Conservation (phyloP, 163 green algal species). For the Scenedesmus sp. region DNA sequence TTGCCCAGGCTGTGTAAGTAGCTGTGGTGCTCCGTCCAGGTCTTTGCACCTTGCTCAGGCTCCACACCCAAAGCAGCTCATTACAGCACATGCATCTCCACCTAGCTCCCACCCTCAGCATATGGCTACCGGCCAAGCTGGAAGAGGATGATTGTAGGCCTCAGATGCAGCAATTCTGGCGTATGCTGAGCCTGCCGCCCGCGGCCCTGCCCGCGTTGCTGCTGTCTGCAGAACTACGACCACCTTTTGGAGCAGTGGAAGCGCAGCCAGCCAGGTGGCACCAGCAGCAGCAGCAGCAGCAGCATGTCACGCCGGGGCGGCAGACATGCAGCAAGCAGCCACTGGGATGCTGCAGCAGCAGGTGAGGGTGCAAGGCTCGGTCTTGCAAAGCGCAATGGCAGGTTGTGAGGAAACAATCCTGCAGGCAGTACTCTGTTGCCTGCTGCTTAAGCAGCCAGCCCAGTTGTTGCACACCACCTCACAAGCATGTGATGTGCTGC, state of each 20-base stretch:
- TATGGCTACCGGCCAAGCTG: background rate
- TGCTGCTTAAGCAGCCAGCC: background rate
- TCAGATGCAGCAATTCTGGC: background rate
- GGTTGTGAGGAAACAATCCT: background rate
- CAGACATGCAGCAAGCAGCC: background rate
- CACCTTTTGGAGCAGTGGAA: conserved; percentile 19
- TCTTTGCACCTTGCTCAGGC: background rate
- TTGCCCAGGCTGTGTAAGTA: background rate
- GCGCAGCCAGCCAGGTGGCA: background rate
- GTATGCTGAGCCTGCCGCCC: background rate
- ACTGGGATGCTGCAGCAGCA: conserved; percentile 5
- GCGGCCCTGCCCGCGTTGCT: background rate
- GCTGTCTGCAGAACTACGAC: conserved; percentile 22
- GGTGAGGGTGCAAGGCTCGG: background rate
- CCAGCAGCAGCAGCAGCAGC: background rate
- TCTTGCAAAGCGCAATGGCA: background rate
- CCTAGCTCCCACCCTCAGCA: too few species aligned
- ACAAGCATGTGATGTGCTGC: too few species aligned
- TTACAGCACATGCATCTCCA: background rate
- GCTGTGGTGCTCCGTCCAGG: background rate
- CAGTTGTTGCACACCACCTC: too few species aligned
- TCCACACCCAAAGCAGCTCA: background rate
- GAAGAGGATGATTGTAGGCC: background rate
- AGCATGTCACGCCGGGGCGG: background rate
- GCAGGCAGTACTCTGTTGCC: background rate